Base-by-base conservation (phyloP, 441 rosid species). In the Biscutella laevigata region DNA sequence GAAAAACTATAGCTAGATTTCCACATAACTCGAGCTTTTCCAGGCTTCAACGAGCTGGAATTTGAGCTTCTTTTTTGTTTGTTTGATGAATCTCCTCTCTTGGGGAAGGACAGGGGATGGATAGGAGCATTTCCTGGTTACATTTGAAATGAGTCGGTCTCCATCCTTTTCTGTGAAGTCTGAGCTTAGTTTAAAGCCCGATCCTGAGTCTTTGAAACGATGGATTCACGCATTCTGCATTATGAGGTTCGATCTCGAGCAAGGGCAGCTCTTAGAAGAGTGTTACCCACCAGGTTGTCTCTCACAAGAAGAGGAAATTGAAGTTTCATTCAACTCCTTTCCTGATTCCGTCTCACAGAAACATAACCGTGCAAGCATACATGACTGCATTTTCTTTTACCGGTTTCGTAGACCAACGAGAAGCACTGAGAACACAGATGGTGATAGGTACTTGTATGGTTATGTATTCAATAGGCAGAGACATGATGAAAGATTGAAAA, bases 221-320 rank as follows among this genome's bases (percentile, higher is more conserved):
- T 92, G 99, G 99, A 72, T 74, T 50, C 81, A 78, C 56, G 88
- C 95, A 60, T 86, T 92, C 65, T 92, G 97, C 68, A 54, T 77
- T 60, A 78, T 92, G 74, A 82, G 92, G 62, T 92, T 92, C 68
- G 99, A 92, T 70, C 89, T 92, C n/a, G 95, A 92, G 57, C 96
- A 82, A 66, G 97, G 99, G 5, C 99, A 92, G 88, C 81, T 92
- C 34, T 74, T 86, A 38, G 99, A 92, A 76, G 89, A 79, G 62
- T 84, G 97, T 70, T 86, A 84, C 46, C 99, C 99, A 41, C 75
- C 83, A 7, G 80, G 73, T 28, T 62, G 64, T 51, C 83, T 92
- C 52, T 53, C 89, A 1, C 85, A 72, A 30, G 82, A 81, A 51
- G 99, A 92, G 73, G 99, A 92, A 60, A 92, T 92, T 6, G 92